These are phyloP conservation scores for Colletotrichum gigasporum DNA, from an alignment of 2,329 filamentous ascomycete genomes.

Conservation along the genomic window DNA sequence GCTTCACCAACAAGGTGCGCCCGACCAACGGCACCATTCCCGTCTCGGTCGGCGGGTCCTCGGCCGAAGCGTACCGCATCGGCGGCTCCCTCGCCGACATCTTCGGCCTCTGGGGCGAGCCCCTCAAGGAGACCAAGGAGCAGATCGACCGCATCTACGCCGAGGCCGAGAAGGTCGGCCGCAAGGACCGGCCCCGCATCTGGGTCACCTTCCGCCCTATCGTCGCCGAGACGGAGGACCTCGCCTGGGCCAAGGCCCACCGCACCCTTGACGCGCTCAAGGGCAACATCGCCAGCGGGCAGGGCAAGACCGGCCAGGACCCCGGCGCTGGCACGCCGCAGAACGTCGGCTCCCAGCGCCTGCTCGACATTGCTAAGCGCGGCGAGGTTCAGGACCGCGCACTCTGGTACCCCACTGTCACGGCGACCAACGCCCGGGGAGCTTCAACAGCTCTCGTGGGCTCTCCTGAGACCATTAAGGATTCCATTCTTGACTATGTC, in stretches of 20 bases:
- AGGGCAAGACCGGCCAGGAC: constrained; percentile 36
- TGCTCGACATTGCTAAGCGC: constrained; percentile 64
- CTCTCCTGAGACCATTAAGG: constrained; percentile 59
- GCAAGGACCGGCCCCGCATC: constrained; percentile 64
- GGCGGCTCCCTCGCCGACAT: constrained; percentile 69
- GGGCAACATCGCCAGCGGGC: constrained; percentile 47
- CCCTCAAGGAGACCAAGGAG: constrained; percentile 69
- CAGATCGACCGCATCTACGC: constrained; percentile 70
- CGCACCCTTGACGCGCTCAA: constrained; percentile 62
- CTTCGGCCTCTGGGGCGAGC: constrained; percentile 72
- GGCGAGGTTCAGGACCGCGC: constrained; percentile 69
- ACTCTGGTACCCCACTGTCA: constrained; percentile 71
- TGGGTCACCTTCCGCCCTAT: constrained; percentile 74
- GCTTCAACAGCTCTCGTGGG: constrained; percentile 69
- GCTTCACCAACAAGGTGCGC: constrained; percentile 63
- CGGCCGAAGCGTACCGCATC: constrained; percentile 66
- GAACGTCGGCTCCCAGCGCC: constrained; percentile 67
- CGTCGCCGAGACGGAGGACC: constrained; percentile 67
- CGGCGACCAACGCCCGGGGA: constrained; percentile 67
- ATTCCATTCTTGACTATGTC: constrained; percentile 66
- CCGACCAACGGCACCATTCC: constrained; percentile 64
- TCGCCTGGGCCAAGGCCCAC: constrained; percentile 70
- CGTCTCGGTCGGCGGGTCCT: constrained; percentile 68
- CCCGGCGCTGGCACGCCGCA: constrained; percentile 53
- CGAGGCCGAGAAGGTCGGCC: constrained; percentile 65